Base-by-base conservation (phyloP, 306 rosid species). In the Castanospermum australe region DNA sequence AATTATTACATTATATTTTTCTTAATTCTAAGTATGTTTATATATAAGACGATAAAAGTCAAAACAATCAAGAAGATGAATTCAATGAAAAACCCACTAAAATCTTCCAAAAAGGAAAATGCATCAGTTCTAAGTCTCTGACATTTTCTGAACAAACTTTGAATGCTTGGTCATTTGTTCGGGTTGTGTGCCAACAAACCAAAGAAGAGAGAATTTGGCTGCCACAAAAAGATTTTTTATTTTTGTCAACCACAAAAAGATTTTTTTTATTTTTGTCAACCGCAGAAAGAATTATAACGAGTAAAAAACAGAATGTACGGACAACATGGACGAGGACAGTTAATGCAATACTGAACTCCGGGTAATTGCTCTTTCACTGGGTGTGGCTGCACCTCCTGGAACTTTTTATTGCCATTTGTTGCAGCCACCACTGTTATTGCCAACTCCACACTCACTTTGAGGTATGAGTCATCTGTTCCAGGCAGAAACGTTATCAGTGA, bases 251-350 rank as follows among this genome's bases (percentile, higher is more conserved):
- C n/a, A n/a, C n/a, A n/a, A n/a, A n/a, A n/a, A n/a, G n/a, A n/a
- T n/a, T n/a, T n/a, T n/a, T n/a, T n/a, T n/a, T n/a, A n/a, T n/a
- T n/a, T n/a, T n/a, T n/a, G n/a, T n/a, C n/a, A n/a, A n/a, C n/a
- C n/a, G n/a, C n/a, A n/a, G n/a, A 33, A 8, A 38, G 20, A 51
- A 10, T 38, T 4, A 57, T 38, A 55, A 50, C 1, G 4, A 9
- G 41, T 15, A 32, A 33, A 42, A 18, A 6, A 18, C 18, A 51
- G n/a, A 30, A 39, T 22, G 55, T 24, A 79, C 90, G 21, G 6
- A 90, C 95, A 71, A 96, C 97, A 92, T 33, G 97, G 96, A 60
- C 93, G 97, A 79, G 97, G 96, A 79, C 93, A 89, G 77, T 86
- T 92, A 12, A 92, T 79, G 79, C 97, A 92, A 65, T 90, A 92